Evolutionary conservation across 179 eudicot genomes (phyloP).

Genomic region (Nepenthes alata): DNA sequence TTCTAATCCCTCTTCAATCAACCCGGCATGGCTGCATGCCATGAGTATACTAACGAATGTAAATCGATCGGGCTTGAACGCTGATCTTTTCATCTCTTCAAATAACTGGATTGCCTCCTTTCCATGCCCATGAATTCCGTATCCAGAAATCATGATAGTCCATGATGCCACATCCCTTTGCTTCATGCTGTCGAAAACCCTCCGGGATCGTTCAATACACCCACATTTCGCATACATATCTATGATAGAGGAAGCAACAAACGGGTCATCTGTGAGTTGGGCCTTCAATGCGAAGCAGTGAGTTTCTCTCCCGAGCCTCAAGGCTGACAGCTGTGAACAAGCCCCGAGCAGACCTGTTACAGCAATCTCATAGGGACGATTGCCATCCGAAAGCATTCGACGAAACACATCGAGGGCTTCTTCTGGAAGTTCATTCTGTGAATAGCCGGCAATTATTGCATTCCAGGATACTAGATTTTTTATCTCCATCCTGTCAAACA

Average conservation of each 20-base stretch:
- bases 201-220: constrained; percentile 31
- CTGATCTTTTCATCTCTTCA: constrained; percentile 32
- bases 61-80: constrained; percentile 42
- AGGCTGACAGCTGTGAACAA: constrained; percentile 49
- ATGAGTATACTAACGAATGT: constrained; percentile 45
- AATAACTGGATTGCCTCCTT: constrained; percentile 40
- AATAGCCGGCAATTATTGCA: constrained; percentile 63
- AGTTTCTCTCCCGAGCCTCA: constrained; percentile 42
- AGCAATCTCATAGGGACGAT: constrained; percentile 28
- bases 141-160: constrained; percentile 61
- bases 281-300: constrained; percentile 56
- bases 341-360: constrained; percentile 40
- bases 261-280: constrained; percentile 24
- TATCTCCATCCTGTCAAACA: constrained; percentile 30
- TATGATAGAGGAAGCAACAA: constrained; percentile 35
- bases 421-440: constrained; percentile 31
- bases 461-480: constrained; percentile 50
- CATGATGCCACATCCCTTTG: constrained; percentile 37
- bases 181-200: constrained; percentile 29
- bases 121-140: constrained; percentile 59
- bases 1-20: constrained; percentile 43
- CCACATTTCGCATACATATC: constrained; percentile 80
- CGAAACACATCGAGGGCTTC: constrained; percentile 40
- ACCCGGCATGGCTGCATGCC: constrained; percentile 61
- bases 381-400: constrained; percentile 26